Base-by-base conservation (phyloP, 352 stramenopile species). In the Bremia lactucae region DNA sequence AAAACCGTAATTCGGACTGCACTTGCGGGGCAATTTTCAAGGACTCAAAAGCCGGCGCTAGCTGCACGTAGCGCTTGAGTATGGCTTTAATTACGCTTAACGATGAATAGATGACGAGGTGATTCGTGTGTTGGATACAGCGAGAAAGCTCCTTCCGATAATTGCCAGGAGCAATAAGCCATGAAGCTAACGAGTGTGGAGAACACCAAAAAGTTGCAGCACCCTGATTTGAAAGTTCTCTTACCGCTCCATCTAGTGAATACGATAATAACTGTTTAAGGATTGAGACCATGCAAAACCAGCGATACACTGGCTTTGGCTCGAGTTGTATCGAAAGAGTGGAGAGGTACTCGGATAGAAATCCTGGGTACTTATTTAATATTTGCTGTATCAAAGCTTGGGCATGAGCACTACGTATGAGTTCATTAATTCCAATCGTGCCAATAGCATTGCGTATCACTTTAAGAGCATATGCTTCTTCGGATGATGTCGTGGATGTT, bases 71-170 rank as follows among this genome's bases (percentile, higher is more conserved):
- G 14, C 80, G 73, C 16, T 57, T 59, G 18, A 93, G 44, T 1
- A 62, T 66, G 2, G 62, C 61, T 19, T 87, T 65, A 26, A 91
- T 69, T 14, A 94, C 35, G 0, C 76, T 74, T 8, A 94, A 59
- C 4, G 63, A 60, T 31, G 64, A 73, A 55, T 87, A 89, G 6
- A 94, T 69, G 11, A 94, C 63, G 14, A 94, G 49, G 21, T 72
- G 62, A 46, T 80, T 86, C 22, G 40, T 47, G 49, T 91, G 74
- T 53, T 94, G 81, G 14, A 94, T 70, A 28, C 76, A 62, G 19
- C 80, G 78, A 6, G 78, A 87, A 1, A 94, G 65, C 40, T 88
- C 81, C 45, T 91, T 94, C 14, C 68, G 70, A 23, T 71, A 81
- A 21, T 57, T 86, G 21, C 79, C 50, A 9, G 81, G 81, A 20